A percentile compares a stretch with the other conserved stretches of the same genome.
Conservation (phyloP, 257 asterid genomes). For the Thymus mandschuricus region DNA sequence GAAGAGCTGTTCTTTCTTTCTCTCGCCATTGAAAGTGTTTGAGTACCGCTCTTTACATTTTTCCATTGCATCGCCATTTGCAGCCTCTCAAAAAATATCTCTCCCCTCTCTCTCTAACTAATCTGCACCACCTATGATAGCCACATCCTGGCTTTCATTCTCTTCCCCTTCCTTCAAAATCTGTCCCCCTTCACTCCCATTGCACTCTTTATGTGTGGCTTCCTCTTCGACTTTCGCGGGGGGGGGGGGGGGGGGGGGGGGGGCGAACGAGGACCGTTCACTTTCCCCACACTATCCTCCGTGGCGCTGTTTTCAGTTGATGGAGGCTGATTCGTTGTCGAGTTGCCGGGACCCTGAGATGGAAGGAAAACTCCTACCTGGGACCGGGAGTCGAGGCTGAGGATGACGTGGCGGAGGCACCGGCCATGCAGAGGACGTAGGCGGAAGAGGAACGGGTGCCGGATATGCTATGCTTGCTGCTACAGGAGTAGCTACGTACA, state of each 20-base stretch:
- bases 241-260: conserved; percentile 33
- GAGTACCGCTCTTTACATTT: conserved; percentile 65
- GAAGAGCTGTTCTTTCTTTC: no score
- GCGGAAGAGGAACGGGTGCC: conserved; percentile 53
- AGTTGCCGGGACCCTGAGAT: conserved; percentile 53
- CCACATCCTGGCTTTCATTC: not conserved
- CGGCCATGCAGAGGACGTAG: conserved; percentile 62
- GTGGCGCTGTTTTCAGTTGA: conserved; percentile 33
- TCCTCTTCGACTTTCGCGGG: conserved; percentile 25
- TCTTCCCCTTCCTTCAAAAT: conserved; percentile 43
- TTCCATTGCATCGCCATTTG: conserved; percentile 40
- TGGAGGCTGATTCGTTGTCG: conserved; percentile 45
- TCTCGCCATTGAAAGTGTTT: no score
- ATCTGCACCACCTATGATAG: conserved; percentile 30
- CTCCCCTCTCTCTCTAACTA: conserved; percentile 27
- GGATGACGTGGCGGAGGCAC: conserved; percentile 57
- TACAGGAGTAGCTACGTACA: conserved; percentile 54
- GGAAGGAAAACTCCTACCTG: conserved; percentile 96
- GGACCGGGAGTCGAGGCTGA: conserved; percentile 60
- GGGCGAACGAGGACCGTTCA: conserved; percentile 31
- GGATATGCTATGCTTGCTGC: conserved; percentile 63
- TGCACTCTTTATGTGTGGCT: conserved; percentile 39
- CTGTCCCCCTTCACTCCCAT: conserved; percentile 36
- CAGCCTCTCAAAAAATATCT: conserved; percentile 32
- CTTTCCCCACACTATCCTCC: conserved; percentile 27